These are phyloP conservation scores for Starmerella stigmatis DNA, from an alignment of 805 yeast species.

Conservation along the genomic window DNA sequence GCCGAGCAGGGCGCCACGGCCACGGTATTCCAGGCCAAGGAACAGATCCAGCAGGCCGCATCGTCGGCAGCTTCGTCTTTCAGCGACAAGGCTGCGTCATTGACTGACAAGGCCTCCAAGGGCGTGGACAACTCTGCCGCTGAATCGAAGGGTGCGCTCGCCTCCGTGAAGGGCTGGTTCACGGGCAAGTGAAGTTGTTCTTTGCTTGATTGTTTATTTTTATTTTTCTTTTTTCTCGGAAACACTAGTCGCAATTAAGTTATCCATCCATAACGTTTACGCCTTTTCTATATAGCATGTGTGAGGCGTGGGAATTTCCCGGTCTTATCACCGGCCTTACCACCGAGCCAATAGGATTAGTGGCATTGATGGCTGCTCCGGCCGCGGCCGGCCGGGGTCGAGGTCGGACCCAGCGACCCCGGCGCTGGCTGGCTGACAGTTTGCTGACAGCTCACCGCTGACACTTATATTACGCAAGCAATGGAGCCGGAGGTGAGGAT, in stretches of 20 bases:
- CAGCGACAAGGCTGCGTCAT: neutral
- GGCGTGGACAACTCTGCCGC: slow-evolving; percentile 4
- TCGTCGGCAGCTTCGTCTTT: neutral
- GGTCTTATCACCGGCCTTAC: too few relatives aligned
- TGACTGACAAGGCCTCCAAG: neutral
- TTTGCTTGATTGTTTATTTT: neutral
- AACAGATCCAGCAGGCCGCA: neutral
- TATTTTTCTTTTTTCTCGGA: neutral
- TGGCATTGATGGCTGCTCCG: too few relatives aligned
- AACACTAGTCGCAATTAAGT: neutral
- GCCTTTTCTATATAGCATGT: too few relatives aligned
- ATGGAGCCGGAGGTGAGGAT: too few relatives aligned
- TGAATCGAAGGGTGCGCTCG: neutral
- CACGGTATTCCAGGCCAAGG: neutral
- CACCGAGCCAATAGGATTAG: too few relatives aligned
- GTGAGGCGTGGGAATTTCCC: too few relatives aligned
- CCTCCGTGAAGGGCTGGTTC: slow-evolving; percentile 4
- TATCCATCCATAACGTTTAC: too few relatives aligned
- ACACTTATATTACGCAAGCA: too few relatives aligned
- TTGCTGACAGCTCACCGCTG: too few relatives aligned
- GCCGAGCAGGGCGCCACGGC: slow-evolving; percentile 4
- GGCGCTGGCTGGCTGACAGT: neutral
- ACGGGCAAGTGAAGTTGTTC: neutral
- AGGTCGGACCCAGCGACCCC: too few relatives aligned
- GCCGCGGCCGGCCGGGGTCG: too few relatives aligned